These are phyloP conservation scores for Tetracladium setigerum DNA, from an alignment of 495 filamentous ascomycete genomes.

Conservation along the genomic window DNA sequence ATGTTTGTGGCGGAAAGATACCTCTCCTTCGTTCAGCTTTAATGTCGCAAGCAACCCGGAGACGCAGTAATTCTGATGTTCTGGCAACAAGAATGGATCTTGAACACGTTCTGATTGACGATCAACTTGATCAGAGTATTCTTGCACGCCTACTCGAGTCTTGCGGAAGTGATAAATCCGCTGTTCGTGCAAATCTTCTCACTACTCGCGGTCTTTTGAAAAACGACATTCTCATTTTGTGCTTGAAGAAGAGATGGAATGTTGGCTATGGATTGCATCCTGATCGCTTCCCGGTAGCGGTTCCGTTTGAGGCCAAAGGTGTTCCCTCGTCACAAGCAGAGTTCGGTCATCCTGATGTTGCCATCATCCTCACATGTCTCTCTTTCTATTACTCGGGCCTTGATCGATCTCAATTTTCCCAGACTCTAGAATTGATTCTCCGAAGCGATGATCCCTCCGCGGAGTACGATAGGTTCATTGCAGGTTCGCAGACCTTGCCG, in stretches of 20 bases:
- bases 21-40: conserved; percentile 23
- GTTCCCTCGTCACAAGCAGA: conserved; percentile 42
- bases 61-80: conserved; percentile 16
- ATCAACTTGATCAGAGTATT: conserved; percentile 14
- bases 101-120: conserved; percentile 22
- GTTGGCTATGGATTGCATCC: conserved; percentile 37
- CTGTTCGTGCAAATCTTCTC: conserved; percentile 29
- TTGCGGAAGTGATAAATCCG: conserved; percentile 25
- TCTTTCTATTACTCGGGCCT: conserved; percentile 46
- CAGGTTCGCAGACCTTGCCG: conserved; percentile 18
- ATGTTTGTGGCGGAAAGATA: conserved; percentile 27
- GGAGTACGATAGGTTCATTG: conserved; percentile 34
- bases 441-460: conserved; percentile 33
- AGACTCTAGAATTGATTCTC: conserved; percentile 26
- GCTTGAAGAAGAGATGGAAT: conserved; percentile 38
- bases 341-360: conserved; percentile 48
- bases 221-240: conserved; percentile 32
- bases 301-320: conserved; percentile 41
- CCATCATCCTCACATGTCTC: conserved; percentile 45
- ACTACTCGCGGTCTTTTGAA: conserved; percentile 32
- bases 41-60: no score
- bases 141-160: no score
- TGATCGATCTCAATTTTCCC: conserved; percentile 27
- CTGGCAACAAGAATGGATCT: conserved; percentile 15
- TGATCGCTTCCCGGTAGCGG: conserved; percentile 28